A percentile compares a stretch with the other conserved stretches of the same genome.
phyloP scores from a whole-genome alignment of 129 eudicot genomes.

The Solidago caesia region DNA sequence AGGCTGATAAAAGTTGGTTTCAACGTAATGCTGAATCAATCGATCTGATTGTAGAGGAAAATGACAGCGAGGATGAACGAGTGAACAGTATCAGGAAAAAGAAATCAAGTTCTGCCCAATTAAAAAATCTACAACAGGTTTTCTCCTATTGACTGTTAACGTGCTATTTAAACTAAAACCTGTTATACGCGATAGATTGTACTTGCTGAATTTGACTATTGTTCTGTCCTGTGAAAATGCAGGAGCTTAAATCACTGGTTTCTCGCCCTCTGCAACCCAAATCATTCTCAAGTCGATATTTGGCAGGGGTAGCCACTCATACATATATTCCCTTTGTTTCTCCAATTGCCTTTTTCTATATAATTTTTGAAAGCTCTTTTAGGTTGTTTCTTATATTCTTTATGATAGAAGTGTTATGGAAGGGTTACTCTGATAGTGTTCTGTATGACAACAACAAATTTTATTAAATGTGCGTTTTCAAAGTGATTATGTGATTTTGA shows the following conservation, averaged over 20 bases:
- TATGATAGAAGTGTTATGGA: not conserved
- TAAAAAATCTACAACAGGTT: constrained; percentile 78
- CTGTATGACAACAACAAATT: not conserved
- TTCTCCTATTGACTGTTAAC: constrained; percentile 8
- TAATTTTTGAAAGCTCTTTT: not conserved
- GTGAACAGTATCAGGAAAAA: constrained; percentile 56
- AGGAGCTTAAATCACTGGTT: constrained; percentile 73
- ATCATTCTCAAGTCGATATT: constrained; percentile 79
- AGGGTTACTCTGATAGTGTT: not conserved
- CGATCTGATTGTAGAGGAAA: constrained; percentile 67
- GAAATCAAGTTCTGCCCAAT: constrained; percentile 56
- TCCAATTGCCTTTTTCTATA: not conserved
- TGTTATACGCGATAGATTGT: constrained; percentile 1
- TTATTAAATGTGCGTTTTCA: not conserved
- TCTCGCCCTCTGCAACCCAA: constrained; percentile 90
- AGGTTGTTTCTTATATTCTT: not conserved
- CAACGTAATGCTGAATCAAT: constrained; percentile 70
- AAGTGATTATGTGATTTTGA: not conserved
- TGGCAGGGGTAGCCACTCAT: constrained; percentile 74
- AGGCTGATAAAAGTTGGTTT: constrained; percentile 79
- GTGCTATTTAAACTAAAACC: constrained; percentile 5
- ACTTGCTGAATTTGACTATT: constrained; percentile 16
- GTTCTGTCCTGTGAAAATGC: constrained; percentile 29
- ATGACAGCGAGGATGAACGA: constrained; percentile 91
- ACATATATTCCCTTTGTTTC: constrained; percentile 6